A percentile compares a stretch with the other conserved stretches of the same genome.
Conservation (phyloP, 257 asterid genomes). For the Handroanthus guayacan region DNA sequence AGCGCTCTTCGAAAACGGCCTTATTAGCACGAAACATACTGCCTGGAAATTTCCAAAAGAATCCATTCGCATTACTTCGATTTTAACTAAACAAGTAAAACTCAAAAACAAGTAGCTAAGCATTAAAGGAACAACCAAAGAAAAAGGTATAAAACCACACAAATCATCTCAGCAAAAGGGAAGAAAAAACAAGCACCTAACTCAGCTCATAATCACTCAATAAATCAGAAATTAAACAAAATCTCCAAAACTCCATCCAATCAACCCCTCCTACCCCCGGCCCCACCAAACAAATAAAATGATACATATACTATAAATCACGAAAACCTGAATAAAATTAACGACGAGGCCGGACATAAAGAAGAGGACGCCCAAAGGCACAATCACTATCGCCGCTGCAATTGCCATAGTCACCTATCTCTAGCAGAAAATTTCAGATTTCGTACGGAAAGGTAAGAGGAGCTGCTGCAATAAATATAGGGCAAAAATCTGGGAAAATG, state of each 20-base stretch:
- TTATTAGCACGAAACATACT: conserved; percentile 62
- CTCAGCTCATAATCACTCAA: conserved; percentile 17
- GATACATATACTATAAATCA: background rate
- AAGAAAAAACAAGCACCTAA: background rate
- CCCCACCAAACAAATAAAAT: background rate
- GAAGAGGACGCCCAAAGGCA: conserved; percentile 86
- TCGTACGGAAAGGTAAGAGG: background rate
- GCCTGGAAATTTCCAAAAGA: conserved; percentile 56
- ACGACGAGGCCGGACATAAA: conserved; percentile 83
- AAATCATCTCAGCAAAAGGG: conserved; percentile 3
- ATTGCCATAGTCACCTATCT: conserved; percentile 46
- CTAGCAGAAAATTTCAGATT: conserved; percentile 7
- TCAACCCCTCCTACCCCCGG: background rate
- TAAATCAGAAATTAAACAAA: conserved; percentile 1
- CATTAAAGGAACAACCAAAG: background rate
- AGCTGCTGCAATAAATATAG: conserved; percentile 35
- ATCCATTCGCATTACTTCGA: conserved; percentile 30
- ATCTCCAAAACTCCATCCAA: conserved; percentile 20
- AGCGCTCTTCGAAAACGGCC: conserved; percentile 76
- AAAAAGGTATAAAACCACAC: background rate
- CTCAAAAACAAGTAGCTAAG: conserved; percentile 17
- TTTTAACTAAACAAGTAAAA: background rate
- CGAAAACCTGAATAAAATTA: conserved; percentile 72
- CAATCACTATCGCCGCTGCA: conserved; percentile 76
- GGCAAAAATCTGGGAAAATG: conserved; percentile 41